Percentiles rank a stretch among this genome's conserved stretches.
These are phyloP conservation scores for Gossypium anomalum DNA, from an alignment of 345 rosid species.

Conservation along the genomic window DNA sequence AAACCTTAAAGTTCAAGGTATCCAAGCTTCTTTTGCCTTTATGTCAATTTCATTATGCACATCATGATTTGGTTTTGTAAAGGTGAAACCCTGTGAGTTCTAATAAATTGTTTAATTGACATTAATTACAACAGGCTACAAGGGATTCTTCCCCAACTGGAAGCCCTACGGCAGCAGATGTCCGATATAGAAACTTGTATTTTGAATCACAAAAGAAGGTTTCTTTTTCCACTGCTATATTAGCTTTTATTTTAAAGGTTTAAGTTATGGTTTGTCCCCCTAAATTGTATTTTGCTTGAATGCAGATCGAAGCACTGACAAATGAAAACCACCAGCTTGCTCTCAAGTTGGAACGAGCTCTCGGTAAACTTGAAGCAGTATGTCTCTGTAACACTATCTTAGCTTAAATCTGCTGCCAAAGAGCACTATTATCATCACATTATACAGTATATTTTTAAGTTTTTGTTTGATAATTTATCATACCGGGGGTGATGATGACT, in stretches of 20 bases:
- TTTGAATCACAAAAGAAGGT: constrained; percentile 54
- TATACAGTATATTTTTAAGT: neutral
- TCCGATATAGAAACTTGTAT: constrained; percentile 38
- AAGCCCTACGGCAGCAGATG: constrained; percentile 13
- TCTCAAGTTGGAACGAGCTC: constrained; percentile 28
- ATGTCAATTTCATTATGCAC: neutral
- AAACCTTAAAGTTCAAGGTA: constrained; percentile 27
- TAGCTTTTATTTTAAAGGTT: neutral
- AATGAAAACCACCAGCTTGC: constrained; percentile 30
- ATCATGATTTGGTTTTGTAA: neutral
- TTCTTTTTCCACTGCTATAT: neutral
- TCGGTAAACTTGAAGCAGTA: constrained; percentile 32
- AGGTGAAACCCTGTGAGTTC: neutral
- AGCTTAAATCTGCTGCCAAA: neutral
- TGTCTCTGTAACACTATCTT: constrained; percentile 3
- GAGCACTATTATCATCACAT: neutral
- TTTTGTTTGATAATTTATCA: neutral
- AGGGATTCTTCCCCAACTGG: constrained; percentile 12
- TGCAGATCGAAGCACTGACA: constrained; percentile 30
- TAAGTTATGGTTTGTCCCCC: too few relatives aligned
- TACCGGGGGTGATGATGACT: neutral
- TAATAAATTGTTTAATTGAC: neutral
- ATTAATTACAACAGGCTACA: constrained; percentile 15
- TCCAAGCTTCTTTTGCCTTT: neutral
- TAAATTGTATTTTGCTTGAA: neutral